Percentiles rank a stretch among this genome's conserved stretches.
These are phyloP conservation scores for Tilletia caries DNA, from an alignment of 1,284 basidiomycete species.

Conservation along the genomic window DNA sequence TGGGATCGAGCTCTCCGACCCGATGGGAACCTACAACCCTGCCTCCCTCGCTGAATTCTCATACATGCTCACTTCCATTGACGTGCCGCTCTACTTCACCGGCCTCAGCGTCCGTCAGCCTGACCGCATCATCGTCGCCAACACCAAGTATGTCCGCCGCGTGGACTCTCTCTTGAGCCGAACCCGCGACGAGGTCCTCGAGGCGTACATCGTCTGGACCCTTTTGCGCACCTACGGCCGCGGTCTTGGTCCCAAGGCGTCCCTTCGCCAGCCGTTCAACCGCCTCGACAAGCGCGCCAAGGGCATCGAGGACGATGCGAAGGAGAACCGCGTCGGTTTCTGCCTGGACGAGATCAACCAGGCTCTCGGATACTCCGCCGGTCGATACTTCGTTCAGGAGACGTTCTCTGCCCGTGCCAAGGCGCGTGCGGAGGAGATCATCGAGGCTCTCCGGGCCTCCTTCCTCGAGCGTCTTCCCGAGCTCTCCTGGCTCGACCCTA, in stretches of 20 bases:
- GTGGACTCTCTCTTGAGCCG: constrained; percentile 69
- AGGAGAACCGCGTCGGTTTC: constrained; percentile 72
- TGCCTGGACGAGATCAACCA: constrained; percentile 57
- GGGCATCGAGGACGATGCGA: constrained; percentile 81
- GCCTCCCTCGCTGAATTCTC: constrained; percentile 65
- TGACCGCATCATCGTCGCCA: constrained; percentile 68
- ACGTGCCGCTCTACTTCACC: constrained; percentile 79
- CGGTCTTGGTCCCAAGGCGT: constrained; percentile 52
- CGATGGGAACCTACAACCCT: constrained; percentile 85
- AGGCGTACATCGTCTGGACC: constrained; percentile 70
- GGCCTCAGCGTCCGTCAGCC: constrained; percentile 68
- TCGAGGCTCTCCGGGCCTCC: constrained; percentile 77
- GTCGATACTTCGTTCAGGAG: constrained; percentile 72
- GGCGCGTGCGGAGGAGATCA: constrained; percentile 76
- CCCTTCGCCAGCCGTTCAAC: constrained; percentile 38
- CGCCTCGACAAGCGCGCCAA: constrained; percentile 70
- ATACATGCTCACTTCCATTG: constrained; percentile 65
- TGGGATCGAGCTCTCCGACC: constrained; percentile 66
- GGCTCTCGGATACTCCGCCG: constrained; percentile 59
- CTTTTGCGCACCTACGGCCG: constrained; percentile 42
- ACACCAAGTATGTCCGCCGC: constrained; percentile 72
- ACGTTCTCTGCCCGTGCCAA: constrained; percentile 79
- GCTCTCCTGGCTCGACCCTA: constrained; percentile 86
- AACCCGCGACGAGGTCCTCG: constrained; percentile 70
- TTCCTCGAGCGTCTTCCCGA: constrained; percentile 76